Conservation (phyloP, 306 rosid genomes). For the Lagenaria siceraria region DNA sequence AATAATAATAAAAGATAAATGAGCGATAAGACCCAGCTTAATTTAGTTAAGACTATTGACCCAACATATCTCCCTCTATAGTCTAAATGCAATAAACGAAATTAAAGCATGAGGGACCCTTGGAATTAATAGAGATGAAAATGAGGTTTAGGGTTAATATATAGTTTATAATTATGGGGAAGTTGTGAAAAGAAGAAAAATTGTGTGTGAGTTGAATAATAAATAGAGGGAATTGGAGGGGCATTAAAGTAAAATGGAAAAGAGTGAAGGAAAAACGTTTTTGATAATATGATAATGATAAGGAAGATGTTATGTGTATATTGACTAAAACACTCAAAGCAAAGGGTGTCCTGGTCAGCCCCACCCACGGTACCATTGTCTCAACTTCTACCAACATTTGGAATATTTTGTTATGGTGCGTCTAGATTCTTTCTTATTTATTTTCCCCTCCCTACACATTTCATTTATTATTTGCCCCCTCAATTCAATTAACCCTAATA, state of each 20-base stretch:
- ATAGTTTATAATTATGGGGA: background rate
- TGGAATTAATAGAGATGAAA: background rate
- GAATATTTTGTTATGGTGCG: constrained; percentile 38
- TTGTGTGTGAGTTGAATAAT: background rate
- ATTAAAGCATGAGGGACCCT: background rate
- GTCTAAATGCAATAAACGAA: too few relatives aligned
- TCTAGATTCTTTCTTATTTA: constrained; percentile 25
- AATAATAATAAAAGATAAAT: too few relatives aligned
- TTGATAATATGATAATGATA: background rate
- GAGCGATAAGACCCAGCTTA: too few relatives aligned
- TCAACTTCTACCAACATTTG: constrained; percentile 44
- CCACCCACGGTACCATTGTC: constrained; percentile 46
- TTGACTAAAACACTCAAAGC: constrained; percentile 17
- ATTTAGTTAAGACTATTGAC: too few relatives aligned
- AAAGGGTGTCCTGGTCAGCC: constrained; percentile 25
- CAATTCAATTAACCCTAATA: background rate
- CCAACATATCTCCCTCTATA: background rate
- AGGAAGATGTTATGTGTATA: background rate
- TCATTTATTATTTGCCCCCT: background rate
- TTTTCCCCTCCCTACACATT: background rate
- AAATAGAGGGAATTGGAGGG: background rate
- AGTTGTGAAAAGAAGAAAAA: background rate
- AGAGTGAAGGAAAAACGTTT: background rate
- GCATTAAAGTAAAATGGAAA: background rate
- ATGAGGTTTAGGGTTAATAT: background rate